Conservation (phyloP, 2,329 filamentous ascomycete species). For the Simplicillium aogashimaense region DNA sequence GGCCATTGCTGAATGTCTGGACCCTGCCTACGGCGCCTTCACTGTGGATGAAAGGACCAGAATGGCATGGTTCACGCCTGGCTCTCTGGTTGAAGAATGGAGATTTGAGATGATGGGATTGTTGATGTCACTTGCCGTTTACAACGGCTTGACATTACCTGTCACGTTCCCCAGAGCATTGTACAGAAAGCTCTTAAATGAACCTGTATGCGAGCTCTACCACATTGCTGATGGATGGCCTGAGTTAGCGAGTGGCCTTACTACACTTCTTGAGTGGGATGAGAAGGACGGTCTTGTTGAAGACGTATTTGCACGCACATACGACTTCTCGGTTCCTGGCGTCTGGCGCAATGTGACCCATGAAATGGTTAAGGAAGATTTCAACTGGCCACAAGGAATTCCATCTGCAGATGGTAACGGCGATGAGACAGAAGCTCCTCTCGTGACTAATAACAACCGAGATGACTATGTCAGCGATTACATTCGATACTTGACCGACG, state of each 20-base stretch:
- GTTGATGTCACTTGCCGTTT: slow-evolving; percentile 80
- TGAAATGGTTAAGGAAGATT: slow-evolving; percentile 36
- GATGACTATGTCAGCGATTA: slow-evolving; percentile 75
- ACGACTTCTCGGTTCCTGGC: slow-evolving; percentile 65
- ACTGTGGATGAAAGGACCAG: slow-evolving; percentile 64
- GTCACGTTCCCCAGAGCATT: slow-evolving; percentile 79
- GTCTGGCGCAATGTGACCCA: slow-evolving; percentile 48
- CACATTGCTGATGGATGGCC: slow-evolving; percentile 86
- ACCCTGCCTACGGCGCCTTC: slow-evolving; percentile 72
- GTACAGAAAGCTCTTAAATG: slow-evolving; percentile 68
- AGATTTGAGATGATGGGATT: slow-evolving; percentile 86
- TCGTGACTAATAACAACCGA: slow-evolving; percentile 77
- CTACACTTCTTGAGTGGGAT: slow-evolving; percentile 64
- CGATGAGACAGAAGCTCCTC: slow-evolving; percentile 40
- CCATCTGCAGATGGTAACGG: slow-evolving; percentile 24
- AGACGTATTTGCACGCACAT: slow-evolving; percentile 74
- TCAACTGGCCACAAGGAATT: slow-evolving; percentile 45
- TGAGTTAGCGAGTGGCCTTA: slow-evolving; percentile 64
- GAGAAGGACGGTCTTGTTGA: slow-evolving; percentile 65
- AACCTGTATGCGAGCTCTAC: slow-evolving; percentile 58
- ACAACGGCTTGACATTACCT: slow-evolving; percentile 86
- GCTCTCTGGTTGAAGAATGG: slow-evolving; percentile 72
- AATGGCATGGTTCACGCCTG: slow-evolving; percentile 82
- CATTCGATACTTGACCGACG: slow-evolving; percentile 69
- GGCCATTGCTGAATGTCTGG: slow-evolving; percentile 68